A percentile compares a stretch with the other conserved stretches of the same genome.
These are phyloP conservation scores for Russula brevipes DNA, from an alignment of 768 basidiomycete species.

Conservation along the genomic window DNA sequence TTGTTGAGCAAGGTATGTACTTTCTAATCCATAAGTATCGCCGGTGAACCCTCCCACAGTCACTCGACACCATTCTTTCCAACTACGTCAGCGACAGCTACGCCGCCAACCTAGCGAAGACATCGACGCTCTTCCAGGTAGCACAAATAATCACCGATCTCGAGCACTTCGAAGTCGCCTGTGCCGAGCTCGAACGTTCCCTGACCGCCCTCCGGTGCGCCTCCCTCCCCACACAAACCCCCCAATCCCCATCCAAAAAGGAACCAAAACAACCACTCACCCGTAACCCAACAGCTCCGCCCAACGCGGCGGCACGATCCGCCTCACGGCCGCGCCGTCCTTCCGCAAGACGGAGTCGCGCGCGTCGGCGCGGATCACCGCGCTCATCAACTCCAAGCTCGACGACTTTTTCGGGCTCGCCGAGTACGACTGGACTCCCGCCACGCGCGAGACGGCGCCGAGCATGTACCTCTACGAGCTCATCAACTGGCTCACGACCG, in stretches of 20 bases:
- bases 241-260: too few species aligned
- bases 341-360: conserved; percentile 66
- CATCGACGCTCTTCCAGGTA: conserved; percentile 81
- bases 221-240: neutral
- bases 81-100: conserved; percentile 74
- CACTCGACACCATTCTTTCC: conserved; percentile 77
- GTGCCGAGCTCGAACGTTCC: conserved; percentile 76
- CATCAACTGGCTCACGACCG: conserved; percentile 93
- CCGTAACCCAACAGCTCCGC: conserved; percentile 44
- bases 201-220: conserved; percentile 74
- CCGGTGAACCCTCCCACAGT: conserved; percentile 41
- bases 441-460: conserved; percentile 62
- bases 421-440: conserved; percentile 91
- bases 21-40: neutral
- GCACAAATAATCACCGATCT: conserved; percentile 90
- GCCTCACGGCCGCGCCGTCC: conserved; percentile 53
- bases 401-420: conserved; percentile 94
- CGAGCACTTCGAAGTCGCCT: conserved; percentile 85
- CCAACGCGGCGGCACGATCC: conserved; percentile 77
- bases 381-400: conserved; percentile 83
- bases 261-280: too few species aligned
- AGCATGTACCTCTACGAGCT: conserved; percentile 95
- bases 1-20: conserved; percentile 72
- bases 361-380: conserved; percentile 71
- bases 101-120: conserved; percentile 62